Conservation (phyloP, 2,329 filamentous ascomycete species). For the Lachnellula suecica region DNA sequence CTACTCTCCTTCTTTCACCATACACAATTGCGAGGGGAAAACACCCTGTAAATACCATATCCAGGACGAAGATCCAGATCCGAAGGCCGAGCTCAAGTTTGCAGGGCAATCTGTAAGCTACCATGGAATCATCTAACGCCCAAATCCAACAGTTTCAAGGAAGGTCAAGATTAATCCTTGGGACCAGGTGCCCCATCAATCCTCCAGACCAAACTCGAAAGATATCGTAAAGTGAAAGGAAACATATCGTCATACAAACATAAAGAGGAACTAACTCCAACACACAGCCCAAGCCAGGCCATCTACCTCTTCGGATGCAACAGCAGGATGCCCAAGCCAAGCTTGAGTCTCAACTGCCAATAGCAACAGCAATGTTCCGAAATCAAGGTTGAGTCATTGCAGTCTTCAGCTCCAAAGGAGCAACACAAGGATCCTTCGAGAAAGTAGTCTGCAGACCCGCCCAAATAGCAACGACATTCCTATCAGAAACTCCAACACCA, state of each 20-base stretch:
- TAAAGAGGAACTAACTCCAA: background rate
- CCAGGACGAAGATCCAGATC: background rate
- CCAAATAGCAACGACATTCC: constrained; percentile 16
- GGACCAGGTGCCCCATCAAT: background rate
- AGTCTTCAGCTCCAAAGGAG: constrained; percentile 20
- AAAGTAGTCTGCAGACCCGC: constrained; percentile 24
- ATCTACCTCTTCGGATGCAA: background rate
- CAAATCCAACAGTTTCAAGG: background rate
- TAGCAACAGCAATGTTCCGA: background rate
- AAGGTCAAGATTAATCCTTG: background rate
- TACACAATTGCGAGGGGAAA: no score
- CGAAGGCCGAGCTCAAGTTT: background rate
- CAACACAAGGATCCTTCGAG: constrained; percentile 28
- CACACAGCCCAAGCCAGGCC: background rate
- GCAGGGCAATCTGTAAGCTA: background rate
- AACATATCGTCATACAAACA: no score
- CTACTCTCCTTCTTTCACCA: no score
- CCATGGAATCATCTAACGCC: background rate
- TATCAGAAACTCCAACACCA: constrained; percentile 4
- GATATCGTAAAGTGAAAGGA: no score
- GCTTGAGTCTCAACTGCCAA: background rate
- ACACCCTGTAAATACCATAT: background rate
- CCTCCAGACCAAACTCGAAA: no score
- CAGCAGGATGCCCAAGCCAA: no score
- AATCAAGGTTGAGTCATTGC: constrained; percentile 5